Conservation (phyloP, 2,329 filamentous ascomycete species). For the Diaporthe ampelina region DNA sequence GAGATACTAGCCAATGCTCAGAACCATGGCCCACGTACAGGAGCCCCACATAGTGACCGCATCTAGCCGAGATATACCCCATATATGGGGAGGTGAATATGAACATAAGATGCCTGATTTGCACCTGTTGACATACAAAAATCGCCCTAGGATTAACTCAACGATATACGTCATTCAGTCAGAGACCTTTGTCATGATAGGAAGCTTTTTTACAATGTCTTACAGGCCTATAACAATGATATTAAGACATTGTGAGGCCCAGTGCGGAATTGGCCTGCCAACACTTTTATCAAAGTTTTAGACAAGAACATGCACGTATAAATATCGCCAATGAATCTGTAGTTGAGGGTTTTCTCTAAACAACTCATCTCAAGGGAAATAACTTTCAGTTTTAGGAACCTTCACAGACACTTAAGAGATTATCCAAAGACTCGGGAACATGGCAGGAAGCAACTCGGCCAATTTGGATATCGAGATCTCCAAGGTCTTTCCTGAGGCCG, state of each 20-base stretch:
- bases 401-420: background rate
- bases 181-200: too few species aligned
- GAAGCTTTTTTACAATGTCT: background rate
- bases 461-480: background rate
- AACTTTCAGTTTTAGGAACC: slow-evolving; percentile 1
- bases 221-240: background rate
- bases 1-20: too few species aligned
- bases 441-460: background rate
- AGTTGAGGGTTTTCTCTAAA: background rate
- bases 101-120: too few species aligned
- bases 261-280: background rate
- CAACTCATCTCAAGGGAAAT: background rate
- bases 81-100: too few species aligned
- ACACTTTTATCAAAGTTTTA: background rate
- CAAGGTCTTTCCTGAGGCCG: background rate
- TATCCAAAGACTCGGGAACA: slow-evolving; percentile 1
- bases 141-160: too few species aligned
- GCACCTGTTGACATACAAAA: too few species aligned
- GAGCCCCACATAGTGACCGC: too few species aligned
- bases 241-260: background rate
- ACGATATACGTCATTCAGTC: background rate
- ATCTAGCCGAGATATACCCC: too few species aligned
- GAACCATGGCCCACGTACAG: too few species aligned
- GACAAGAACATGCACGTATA: background rate
- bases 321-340: background rate